Evolutionary conservation across 129 eudicot genomes (phyloP).

Genomic region (Oenanthe sinensis): DNA sequence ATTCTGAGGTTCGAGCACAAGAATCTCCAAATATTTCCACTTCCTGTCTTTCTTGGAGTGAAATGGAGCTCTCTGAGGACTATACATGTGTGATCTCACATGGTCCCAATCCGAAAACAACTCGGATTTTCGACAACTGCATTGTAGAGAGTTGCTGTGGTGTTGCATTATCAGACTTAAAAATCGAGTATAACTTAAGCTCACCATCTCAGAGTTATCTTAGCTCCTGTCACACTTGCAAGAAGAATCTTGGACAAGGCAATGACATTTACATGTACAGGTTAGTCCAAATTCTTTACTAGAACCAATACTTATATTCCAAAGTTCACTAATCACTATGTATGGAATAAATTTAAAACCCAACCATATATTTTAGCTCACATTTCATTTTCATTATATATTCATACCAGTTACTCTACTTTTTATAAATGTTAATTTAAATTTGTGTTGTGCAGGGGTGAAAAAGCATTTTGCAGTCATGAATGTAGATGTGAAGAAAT

Average conservation of each 20-base stretch:
- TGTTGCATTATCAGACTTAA: conserved; percentile 23
- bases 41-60: conserved; percentile 44
- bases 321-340: not conserved
- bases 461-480: conserved; percentile 69
- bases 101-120: conserved; percentile 92
- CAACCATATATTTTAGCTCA: not conserved
- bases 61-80: conserved; percentile 91
- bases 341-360: too few relatives aligned
- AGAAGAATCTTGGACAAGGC: conserved; percentile 52
- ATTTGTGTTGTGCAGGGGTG: conserved; percentile 45
- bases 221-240: conserved; percentile 58
- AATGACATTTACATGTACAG: conserved; percentile 72
- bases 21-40: conserved; percentile 10
- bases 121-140: conserved; percentile 80
- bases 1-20: conserved; percentile 12
- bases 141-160: conserved; percentile 67
- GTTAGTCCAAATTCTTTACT: conserved; percentile 24
- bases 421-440: not conserved
- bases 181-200: conserved; percentile 15
- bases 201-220: conserved; percentile 31
- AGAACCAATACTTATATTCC: not conserved
- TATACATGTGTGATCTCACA: conserved; percentile 85
- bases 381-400: not conserved
- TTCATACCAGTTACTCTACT: too few relatives aligned
- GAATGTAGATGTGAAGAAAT: conserved; percentile 74